Conservation (phyloP, 148 eudicot species). For the Pharnaceum exiguum region DNA sequence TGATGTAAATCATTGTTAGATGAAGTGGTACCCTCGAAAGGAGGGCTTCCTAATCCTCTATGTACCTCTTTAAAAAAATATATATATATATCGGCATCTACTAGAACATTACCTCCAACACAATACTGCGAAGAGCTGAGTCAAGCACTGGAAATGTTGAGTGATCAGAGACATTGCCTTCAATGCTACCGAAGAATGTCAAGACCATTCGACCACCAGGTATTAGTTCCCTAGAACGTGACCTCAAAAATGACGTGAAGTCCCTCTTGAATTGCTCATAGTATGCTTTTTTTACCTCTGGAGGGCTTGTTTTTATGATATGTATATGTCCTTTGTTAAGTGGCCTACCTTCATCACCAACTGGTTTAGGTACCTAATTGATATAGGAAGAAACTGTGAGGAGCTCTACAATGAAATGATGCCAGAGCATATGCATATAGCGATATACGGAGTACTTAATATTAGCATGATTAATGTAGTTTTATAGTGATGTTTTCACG, state of each 20-base stretch:
- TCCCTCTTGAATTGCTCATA: constrained; percentile 16
- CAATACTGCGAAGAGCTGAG: constrained; percentile 7
- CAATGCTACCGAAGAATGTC: constrained; percentile 10
- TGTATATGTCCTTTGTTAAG: constrained; percentile 27
- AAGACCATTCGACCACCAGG: constrained; percentile 19
- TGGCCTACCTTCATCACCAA: constrained; percentile 10
- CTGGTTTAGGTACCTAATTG: no score
- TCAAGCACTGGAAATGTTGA: constrained; percentile 9
- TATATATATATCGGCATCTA: not conserved
- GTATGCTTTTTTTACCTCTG: constrained; percentile 7
- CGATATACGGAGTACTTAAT: no score
- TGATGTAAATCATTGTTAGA: no score
- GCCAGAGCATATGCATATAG: no score
- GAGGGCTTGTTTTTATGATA: constrained; percentile 19
- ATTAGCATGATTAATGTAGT: no score
- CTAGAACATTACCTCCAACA: constrained; percentile 11
- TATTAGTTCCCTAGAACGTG: constrained; percentile 11
- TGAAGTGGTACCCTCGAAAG: no score
- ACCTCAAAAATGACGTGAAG: constrained; percentile 14
- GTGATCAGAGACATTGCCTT: constrained; percentile 2
- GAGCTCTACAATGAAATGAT: no score
- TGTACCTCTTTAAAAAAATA: not conserved
- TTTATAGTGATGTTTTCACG: no score
- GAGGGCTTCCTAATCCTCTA: no score
- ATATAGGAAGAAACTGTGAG: no score